Evolutionary conservation across 208 protist species (phyloP), one percentile per base, ranked within the genome.

Genomic region (Spongospora subterranea): DNA sequence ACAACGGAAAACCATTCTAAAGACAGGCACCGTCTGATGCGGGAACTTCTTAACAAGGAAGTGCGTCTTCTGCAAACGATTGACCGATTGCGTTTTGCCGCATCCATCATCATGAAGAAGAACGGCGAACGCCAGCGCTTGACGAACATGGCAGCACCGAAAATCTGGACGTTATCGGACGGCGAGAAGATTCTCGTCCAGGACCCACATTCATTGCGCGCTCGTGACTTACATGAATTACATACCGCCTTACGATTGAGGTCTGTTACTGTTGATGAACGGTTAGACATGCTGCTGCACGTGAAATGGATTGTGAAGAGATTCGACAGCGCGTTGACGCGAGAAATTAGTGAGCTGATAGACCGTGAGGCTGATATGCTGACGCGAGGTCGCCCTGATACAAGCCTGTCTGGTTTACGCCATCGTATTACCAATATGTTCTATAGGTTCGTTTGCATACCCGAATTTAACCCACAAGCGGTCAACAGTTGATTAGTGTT

Each of bases 231-330:
- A 91, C 92, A 93, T 13, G 94, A 98, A 46, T 92, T 99, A 38
- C 98, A 98, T 93, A 90, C 95, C 32, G 94, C 93, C 13, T 94
- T 98, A 17, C 32, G 46, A 29, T 71, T 95, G n/a, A 45, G 76
- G 0, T 1, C 39, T 45, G 89, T 95, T 65, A 91, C 50, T 17
- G 88, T 94, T 11, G 96, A 95, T 89, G 95, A 97, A 45, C 95
- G 98, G 6, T 94, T 98, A 32, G 97, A 98, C 91, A 94, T 98
- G 35, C 95, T 99, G 41, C 92, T 98, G n/a, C 97, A 98, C 88
- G 95, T 99, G 45, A 98, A 98, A 94, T 98, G 96, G 96, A 98
- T 97, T 0, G 97, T 99, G 24, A 98, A 97, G 90, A 96, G 98
- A 94, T 98, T 98, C 93, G 93, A 97, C 90, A 93, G 88, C 50